Conservation (phyloP, 2,329 filamentous ascomycete genomes). For the Huntiella savannae region DNA sequence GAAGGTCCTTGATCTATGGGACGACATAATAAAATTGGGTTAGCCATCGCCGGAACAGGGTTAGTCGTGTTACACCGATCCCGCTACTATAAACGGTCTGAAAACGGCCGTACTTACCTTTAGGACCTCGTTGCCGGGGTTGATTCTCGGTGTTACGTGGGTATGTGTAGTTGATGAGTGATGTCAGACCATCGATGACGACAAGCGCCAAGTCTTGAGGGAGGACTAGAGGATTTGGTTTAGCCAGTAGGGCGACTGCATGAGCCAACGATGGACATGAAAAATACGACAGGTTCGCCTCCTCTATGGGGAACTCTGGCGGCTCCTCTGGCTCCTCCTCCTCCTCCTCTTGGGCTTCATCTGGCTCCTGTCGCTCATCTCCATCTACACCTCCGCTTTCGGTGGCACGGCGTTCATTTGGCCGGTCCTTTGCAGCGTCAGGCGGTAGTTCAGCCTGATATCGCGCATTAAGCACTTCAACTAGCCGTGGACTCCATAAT, state of each 20-base stretch:
- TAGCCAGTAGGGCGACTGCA: conserved; percentile 53
- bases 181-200: conserved; percentile 61
- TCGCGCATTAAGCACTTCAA: conserved; percentile 11
- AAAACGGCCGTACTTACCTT: conserved; percentile 18
- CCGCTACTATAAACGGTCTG: too few species aligned
- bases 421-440: not conserved
- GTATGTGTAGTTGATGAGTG: conserved; percentile 58
- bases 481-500: conserved; percentile 16
- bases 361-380: conserved; percentile 11
- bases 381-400: conserved; percentile 1
- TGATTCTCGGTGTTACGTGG: conserved; percentile 34
- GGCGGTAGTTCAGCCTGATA: conserved; percentile 1
- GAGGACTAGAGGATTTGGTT: conserved; percentile 44
- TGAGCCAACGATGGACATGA: conserved; percentile 45
- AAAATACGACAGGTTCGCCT: conserved; percentile 27
- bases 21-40: not conserved
- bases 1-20: conserved; percentile 13
- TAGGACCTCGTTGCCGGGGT: conserved; percentile 20
- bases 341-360: conserved; percentile 13
- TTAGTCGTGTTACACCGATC: too few species aligned
- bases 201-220: conserved; percentile 45
- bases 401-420: conserved; percentile 7
- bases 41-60: too few species aligned
- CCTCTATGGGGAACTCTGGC: conserved; percentile 6
- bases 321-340: not conserved